Evolutionary conservation across 257 asterid genomes (phyloP), one percentile per base, ranked within the genome.

Genomic region (Eustoma russellianum): DNA sequence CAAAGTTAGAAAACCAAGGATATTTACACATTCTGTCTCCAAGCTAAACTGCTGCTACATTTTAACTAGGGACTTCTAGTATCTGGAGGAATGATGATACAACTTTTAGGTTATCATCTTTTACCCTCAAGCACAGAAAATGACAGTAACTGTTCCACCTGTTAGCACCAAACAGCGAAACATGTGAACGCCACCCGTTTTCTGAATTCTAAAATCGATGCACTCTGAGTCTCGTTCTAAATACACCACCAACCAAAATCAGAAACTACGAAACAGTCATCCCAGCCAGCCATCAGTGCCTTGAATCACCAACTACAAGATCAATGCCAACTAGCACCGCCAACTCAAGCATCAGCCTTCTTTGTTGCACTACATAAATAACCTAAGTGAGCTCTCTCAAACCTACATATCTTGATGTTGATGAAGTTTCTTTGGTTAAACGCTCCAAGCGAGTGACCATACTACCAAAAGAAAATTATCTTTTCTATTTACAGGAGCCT

Each of bases 321-420:
- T 52, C 74, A 57, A 62, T 50, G 1, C 35, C 53, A 35, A 45
- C 56, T 38, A 65, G 46, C 28, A 58, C 52, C 41, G 53, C 52
- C 52, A 54, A 69, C 70, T 57, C 62, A 62, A 48, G 58, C 71
- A 54, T 55, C 11, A 52, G 48, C 62, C 71, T 47, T 59, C 65
- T 60, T 58, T 73, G 69, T 74, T 81, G 12, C 72, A 78, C 71
- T 66, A 16, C 65, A 73, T 69, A 61, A 55, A 80, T 80, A 70
- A 46, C 5, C 80, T 62, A 76, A n/a, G n/a, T n/a, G n/a, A n/a
- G n/a, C n/a, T n/a, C n/a, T n/a, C n/a, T n/a, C n/a, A n/a, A n/a
- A n/a, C n/a, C n/a, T n/a, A n/a, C n/a, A n/a, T n/a, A n/a, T n/a
- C n/a, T n/a, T n/a, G n/a, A n/a, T n/a, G n/a, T n/a, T n/a, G n/a